Evolutionary conservation across 352 stramenopile genomes (phyloP).

Genomic region (Globisporangium nunn): DNA sequence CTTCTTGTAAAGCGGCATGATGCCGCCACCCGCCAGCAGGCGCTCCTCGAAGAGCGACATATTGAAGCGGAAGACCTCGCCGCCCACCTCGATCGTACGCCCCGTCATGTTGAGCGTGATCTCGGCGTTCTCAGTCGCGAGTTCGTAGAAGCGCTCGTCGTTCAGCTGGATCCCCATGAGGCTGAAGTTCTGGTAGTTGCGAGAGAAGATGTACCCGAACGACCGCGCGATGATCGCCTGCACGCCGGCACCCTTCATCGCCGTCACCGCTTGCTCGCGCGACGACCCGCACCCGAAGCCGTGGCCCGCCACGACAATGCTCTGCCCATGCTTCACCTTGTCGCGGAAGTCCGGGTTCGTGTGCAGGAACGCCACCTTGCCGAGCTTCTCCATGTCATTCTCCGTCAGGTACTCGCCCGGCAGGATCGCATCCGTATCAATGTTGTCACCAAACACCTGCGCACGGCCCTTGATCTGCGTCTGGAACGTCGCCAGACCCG

Average conservation of each 20-base stretch:
- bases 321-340: conserved; percentile 67
- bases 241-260: conserved; percentile 73
- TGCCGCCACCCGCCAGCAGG: conserved; percentile 68
- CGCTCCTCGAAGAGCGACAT: conserved; percentile 88
- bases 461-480: conserved; percentile 41
- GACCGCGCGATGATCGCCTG: conserved; percentile 78
- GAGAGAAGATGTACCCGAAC: conserved; percentile 85
- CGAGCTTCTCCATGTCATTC: conserved; percentile 80
- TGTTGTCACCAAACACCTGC: conserved; percentile 85
- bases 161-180: conserved; percentile 74
- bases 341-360: conserved; percentile 83
- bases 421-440: conserved; percentile 81
- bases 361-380: conserved; percentile 77
- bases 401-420: conserved; percentile 72
- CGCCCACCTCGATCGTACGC: conserved; percentile 71
- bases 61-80: conserved; percentile 62
- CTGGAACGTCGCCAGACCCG: conserved; percentile 16
- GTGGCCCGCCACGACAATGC: conserved; percentile 69
- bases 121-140: conserved; percentile 64
- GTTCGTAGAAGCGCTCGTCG: conserved; percentile 78
- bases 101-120: conserved; percentile 69
- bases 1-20: conserved; percentile 86
- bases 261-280: conserved; percentile 77
- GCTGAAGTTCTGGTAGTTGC: conserved; percentile 86
- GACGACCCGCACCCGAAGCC: conserved; percentile 83